phyloP scores from a whole-genome alignment of 208 protist genomes.

The Crithidia brevicula region DNA sequence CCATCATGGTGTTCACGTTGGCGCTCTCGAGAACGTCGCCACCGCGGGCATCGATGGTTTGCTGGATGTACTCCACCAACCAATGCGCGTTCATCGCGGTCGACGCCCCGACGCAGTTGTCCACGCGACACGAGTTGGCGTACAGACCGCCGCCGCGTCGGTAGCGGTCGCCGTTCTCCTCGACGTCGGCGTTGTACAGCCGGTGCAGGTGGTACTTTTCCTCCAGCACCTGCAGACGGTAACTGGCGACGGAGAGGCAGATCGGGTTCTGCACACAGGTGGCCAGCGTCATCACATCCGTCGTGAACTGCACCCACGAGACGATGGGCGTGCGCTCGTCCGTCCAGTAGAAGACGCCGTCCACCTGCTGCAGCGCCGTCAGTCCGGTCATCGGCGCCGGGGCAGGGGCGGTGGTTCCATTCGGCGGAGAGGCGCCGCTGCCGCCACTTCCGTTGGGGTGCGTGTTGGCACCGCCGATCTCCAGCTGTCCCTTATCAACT shows the following conservation, averaged over 20 bases:
- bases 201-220: conserved; percentile 94
- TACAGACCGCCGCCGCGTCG: conserved; percentile 84
- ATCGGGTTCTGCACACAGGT: conserved; percentile 53
- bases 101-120: conserved; percentile 91
- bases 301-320: conserved; percentile 78
- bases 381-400: conserved; percentile 23
- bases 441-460: background rate
- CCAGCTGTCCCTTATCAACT: conserved; percentile 55
- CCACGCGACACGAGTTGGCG: conserved; percentile 91
- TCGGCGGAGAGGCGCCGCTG: background rate
- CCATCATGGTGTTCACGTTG: conserved; percentile 1
- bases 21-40: conserved; percentile 75
- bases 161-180: conserved; percentile 68
- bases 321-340: conserved; percentile 53
- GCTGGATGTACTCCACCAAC: conserved; percentile 93
- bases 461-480: conserved; percentile 5
- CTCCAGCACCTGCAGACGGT: conserved; percentile 91
- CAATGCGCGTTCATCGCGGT: conserved; percentile 90
- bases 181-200: conserved; percentile 85
- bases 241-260: conserved; percentile 57
- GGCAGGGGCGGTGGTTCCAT: background rate
- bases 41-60: conserved; percentile 75
- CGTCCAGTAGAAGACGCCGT: conserved; percentile 66
- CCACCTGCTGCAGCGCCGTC: conserved; percentile 63
- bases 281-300: conserved; percentile 57